Evolutionary conservation across 208 protist genomes (phyloP).

Genomic region (Crithidia mellificae): DNA sequence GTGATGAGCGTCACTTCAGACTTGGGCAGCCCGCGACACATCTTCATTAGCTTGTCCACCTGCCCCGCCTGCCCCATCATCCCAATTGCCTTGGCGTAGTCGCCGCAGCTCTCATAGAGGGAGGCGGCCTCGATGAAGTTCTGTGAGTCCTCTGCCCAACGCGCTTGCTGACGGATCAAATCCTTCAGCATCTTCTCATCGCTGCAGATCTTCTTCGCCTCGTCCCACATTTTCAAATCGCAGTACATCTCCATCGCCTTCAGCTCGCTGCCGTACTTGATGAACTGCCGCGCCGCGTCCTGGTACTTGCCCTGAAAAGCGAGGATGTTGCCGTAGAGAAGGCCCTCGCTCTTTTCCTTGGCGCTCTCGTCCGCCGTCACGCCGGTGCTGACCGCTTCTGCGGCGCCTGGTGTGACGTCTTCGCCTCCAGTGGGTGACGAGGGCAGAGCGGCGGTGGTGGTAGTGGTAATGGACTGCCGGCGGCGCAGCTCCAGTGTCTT

Average conservation of each 20-base stretch:
- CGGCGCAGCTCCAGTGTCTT: constrained; percentile 80
- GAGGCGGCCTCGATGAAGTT: constrained; percentile 88
- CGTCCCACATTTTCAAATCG: constrained; percentile 94
- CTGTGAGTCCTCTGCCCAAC: constrained; percentile 91
- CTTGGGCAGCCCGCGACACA: constrained; percentile 82
- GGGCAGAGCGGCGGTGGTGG: not conserved
- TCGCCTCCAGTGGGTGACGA: constrained; percentile 8
- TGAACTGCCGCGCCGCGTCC: constrained; percentile 89
- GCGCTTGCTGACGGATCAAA: constrained; percentile 91
- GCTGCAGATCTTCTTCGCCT: constrained; percentile 90
- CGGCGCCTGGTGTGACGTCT: not conserved
- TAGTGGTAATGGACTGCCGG: constrained; percentile 41
- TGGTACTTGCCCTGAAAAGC: constrained; percentile 95
- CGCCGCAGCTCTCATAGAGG: constrained; percentile 89
- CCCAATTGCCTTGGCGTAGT: constrained; percentile 81
- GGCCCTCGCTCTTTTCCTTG: constrained; percentile 23
- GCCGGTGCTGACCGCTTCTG: not conserved
- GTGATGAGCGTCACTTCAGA: constrained; percentile 84
- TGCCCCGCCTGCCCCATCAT: constrained; percentile 88
- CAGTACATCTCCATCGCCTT: constrained; percentile 94
- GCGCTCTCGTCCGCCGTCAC: constrained; percentile 10
- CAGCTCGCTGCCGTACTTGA: constrained; percentile 75
- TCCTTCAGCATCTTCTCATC: constrained; percentile 88
- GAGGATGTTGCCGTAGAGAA: constrained; percentile 88
- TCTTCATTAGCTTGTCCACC: constrained; percentile 87